Conservation (phyloP, 1,284 basidiomycete genomes). For the Inonotus obliquus region DNA sequence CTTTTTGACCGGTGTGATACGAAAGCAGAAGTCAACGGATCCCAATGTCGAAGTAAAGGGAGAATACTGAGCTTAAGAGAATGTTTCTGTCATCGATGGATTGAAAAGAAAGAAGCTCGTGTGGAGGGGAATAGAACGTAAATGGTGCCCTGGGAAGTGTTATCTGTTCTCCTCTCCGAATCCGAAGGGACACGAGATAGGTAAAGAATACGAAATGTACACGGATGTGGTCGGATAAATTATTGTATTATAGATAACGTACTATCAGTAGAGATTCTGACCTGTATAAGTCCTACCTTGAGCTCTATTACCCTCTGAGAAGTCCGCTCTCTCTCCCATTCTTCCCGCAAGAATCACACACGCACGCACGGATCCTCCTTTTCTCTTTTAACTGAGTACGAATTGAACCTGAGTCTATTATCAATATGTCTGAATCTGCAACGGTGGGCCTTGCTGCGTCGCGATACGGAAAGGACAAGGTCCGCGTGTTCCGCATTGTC, state of each 20-base stretch:
- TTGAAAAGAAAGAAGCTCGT: not conserved
- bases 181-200: not conserved
- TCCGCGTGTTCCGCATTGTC: conserved; percentile 83
- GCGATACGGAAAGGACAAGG: conserved; percentile 83
- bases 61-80: no score
- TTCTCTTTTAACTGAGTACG: no score
- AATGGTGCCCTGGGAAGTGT: no score
- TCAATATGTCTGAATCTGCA: conserved; percentile 17
- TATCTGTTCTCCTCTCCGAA: not conserved
- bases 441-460: conserved; percentile 39
- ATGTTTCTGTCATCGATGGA: not conserved
- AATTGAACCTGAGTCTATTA: not conserved
- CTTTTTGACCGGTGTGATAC: not conserved
- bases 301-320: not conserved
- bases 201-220: not conserved
- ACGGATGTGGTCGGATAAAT: not conserved
- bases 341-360: not conserved
- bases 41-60: no score
- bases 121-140: not conserved
- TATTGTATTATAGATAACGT: not conserved
- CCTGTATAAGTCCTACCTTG: not conserved
- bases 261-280: no score
- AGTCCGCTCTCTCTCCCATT: not conserved
- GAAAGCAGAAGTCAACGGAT: not conserved
- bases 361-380: not conserved